A percentile compares a stretch with the other conserved stretches of the same genome.
Conservation (phyloP, 1,284 basidiomycete species). For the Irpex lacteus region DNA sequence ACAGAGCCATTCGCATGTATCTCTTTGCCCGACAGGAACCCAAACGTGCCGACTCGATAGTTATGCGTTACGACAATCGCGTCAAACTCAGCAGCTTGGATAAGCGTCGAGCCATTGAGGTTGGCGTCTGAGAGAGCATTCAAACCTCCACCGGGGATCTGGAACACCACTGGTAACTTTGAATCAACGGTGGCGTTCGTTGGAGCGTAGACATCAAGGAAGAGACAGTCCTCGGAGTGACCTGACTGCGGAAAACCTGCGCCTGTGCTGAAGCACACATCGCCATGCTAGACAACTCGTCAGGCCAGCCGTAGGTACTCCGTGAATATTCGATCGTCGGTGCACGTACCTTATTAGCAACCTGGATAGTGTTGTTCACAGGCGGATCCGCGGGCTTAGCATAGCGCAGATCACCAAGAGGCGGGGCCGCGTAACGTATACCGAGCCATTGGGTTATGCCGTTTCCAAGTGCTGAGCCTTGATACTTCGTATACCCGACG, state of each 20-base stretch:
- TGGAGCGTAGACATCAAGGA: slow-evolving; percentile 54
- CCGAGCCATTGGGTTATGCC: slow-evolving; percentile 21
- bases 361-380: slow-evolving; percentile 33
- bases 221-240: slow-evolving; percentile 41
- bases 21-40: slow-evolving; percentile 43
- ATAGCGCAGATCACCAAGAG: slow-evolving; percentile 49
- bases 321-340: slow-evolving; percentile 42
- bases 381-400: slow-evolving; percentile 39
- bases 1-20: slow-evolving; percentile 30
- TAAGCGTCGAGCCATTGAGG: slow-evolving; percentile 37
- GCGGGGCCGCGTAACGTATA: slow-evolving; percentile 54
- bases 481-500: background rate
- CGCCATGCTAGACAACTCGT: background rate
- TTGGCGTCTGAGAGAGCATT: slow-evolving; percentile 34
- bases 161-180: slow-evolving; percentile 44
- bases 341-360: slow-evolving; percentile 21
- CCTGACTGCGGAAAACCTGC: background rate
- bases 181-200: slow-evolving; percentile 38
- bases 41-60: slow-evolving; percentile 52
- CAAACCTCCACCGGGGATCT: slow-evolving; percentile 47
- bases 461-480: background rate
- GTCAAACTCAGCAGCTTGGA: slow-evolving; percentile 39
- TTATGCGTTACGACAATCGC: slow-evolving; percentile 53
- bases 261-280: background rate
- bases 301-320: slow-evolving; percentile 35